Conservation (phyloP, 2,329 filamentous ascomycete species). For the Fusarium oxysporum region DNA sequence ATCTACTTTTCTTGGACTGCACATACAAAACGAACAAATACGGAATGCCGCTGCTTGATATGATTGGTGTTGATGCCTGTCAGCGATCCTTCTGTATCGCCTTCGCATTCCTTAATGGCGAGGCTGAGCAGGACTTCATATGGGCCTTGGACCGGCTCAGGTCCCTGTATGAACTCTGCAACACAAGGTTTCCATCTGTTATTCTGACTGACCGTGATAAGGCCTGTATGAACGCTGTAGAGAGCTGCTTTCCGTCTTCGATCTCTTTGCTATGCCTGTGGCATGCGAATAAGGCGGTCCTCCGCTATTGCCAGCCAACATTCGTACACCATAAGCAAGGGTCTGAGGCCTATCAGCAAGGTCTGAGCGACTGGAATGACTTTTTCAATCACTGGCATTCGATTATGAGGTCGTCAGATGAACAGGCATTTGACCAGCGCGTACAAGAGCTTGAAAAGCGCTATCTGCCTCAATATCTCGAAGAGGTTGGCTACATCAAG, state of each 20-base stretch:
- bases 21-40: conserved; percentile 24
- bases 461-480: too few relatives aligned
- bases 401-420: too few relatives aligned
- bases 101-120: conserved; percentile 11
- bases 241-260: neutral
- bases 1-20: conserved; percentile 33
- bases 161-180: neutral
- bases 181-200: neutral
- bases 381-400: too few relatives aligned
- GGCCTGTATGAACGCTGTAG: neutral
- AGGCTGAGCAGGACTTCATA: neutral
- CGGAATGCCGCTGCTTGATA: neutral
- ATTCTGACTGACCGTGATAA: neutral
- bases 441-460: too few relatives aligned
- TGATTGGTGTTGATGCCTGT: conserved; percentile 1
- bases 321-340: too few relatives aligned
- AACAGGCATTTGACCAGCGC: too few relatives aligned
- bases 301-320: neutral
- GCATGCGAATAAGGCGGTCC: neutral
- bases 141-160: neutral
- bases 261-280: neutral
- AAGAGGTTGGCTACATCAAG: too few relatives aligned
- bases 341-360: too few relatives aligned
- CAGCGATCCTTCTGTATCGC: conserved; percentile 35
- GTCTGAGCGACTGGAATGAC: too few relatives aligned